phyloP scores from a whole-genome alignment of 495 filamentous ascomycete species.

The Bombardia bombarda region DNA sequence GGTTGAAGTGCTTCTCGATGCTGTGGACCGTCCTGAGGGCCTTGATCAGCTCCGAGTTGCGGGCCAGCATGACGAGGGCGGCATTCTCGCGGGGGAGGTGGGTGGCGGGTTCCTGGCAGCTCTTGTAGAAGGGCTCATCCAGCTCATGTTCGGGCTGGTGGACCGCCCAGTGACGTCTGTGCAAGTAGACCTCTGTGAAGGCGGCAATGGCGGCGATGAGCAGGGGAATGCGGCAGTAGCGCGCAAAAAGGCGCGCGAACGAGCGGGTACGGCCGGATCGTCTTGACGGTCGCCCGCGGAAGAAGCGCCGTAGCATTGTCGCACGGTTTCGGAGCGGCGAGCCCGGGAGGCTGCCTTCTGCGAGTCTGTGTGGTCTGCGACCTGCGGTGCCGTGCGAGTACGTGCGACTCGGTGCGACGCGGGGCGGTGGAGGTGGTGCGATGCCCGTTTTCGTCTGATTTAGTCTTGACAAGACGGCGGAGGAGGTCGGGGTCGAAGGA shows the following conservation, averaged over 20 bases:
- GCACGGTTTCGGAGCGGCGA: too few species aligned
- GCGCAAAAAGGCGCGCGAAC: not conserved
- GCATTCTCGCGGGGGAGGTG: conserved; percentile 75
- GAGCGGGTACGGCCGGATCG: not conserved
- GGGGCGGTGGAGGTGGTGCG: too few species aligned
- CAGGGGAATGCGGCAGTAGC: conserved; percentile 4
- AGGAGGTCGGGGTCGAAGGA: too few species aligned
- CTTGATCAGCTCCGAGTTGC: conserved; percentile 84
- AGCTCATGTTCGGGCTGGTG: conserved; percentile 26
- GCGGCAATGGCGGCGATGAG: conserved; percentile 11
- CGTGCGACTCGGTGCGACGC: too few species aligned
- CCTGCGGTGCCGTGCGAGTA: too few species aligned
- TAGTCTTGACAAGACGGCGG: too few species aligned
- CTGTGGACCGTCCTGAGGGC: conserved; percentile 88
- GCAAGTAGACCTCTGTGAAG: conserved; percentile 24
- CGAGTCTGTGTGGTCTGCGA: too few species aligned
- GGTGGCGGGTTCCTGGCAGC: conserved; percentile 32
- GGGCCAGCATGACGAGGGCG: conserved; percentile 84
- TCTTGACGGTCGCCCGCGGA: not conserved
- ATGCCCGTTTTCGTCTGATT: too few species aligned
- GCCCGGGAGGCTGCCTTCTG: too few species aligned
- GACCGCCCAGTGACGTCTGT: conserved; percentile 21
- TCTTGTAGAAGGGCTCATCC: conserved; percentile 34
- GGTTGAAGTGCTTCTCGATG: conserved; percentile 94
- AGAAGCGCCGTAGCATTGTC: not conserved